phyloP scores from a whole-genome alignment of 305 asterid genomes.

The Euphrasia arctica region DNA sequence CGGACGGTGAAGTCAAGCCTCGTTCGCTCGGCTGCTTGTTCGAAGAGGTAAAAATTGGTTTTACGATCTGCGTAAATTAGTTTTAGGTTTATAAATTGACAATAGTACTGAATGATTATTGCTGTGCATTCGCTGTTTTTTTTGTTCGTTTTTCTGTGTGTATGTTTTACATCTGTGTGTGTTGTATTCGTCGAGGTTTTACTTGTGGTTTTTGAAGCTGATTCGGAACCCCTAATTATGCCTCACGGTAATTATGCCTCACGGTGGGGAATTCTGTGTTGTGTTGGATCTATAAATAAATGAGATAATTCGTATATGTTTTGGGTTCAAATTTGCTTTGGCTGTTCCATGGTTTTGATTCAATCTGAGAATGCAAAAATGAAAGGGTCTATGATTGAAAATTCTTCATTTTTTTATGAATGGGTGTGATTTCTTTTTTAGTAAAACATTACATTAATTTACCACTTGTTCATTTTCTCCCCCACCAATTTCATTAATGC shows the following conservation, averaged over 20 bases:
- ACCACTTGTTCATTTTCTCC: background rate
- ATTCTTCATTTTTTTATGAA: background rate
- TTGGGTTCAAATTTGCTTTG: background rate
- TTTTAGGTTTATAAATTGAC: background rate
- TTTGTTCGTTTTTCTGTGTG: background rate
- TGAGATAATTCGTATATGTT: background rate
- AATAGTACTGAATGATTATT: background rate
- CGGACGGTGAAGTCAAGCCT: constrained; percentile 29
- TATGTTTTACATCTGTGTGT: background rate
- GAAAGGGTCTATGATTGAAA: too few relatives aligned
- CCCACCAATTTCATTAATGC: too few relatives aligned
- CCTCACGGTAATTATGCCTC: too few relatives aligned
- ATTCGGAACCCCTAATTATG: background rate
- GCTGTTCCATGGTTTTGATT: background rate
- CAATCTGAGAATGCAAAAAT: background rate
- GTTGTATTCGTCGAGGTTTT: background rate
- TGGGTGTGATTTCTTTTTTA: background rate
- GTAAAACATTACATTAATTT: too few relatives aligned
- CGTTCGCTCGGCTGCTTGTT: constrained; percentile 37
- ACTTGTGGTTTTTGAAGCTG: background rate
- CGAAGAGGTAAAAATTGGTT: constrained; percentile 32
- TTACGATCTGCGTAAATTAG: constrained; percentile 1
- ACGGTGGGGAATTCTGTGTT: background rate
- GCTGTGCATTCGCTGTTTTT: background rate
- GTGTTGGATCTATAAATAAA: background rate